These are phyloP conservation scores for Saccharomycopsis lassenensis DNA, from an alignment of 805 yeast genomes.

Conservation along the genomic window DNA sequence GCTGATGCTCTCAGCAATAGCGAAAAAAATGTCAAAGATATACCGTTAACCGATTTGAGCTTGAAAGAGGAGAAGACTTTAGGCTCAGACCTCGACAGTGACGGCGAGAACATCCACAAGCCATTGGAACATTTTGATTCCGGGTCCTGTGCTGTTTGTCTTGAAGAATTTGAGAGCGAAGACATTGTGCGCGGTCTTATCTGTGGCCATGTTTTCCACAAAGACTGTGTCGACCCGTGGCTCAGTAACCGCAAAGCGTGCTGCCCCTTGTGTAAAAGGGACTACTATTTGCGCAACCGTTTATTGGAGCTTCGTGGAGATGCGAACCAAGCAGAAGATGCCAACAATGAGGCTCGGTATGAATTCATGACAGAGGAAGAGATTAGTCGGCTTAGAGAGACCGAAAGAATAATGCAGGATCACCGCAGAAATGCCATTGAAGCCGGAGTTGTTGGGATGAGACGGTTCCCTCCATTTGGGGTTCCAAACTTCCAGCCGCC, in stretches of 20 bases:
- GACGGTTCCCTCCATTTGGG: not conserved
- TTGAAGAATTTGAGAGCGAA: conserved; percentile 51
- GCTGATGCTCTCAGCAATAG: not conserved
- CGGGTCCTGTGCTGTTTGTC: conserved; percentile 71
- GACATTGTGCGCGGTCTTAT: conserved; percentile 61
- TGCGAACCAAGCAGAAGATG: conserved; percentile 12
- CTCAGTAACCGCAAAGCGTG: conserved; percentile 61
- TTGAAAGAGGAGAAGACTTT: too few relatives aligned
- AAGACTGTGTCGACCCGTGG: conserved; percentile 77
- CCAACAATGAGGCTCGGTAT: conserved; percentile 11
- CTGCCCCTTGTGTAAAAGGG: conserved; percentile 77
- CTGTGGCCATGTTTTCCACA: conserved; percentile 79
- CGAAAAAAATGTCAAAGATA: too few relatives aligned
- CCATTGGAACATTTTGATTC: conserved; percentile 49
- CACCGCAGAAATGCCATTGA: conserved; percentile 14
- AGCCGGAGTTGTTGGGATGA: not conserved
- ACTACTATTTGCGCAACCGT: conserved; percentile 33
- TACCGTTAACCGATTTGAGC: not conserved
- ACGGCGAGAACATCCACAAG: too few relatives aligned
- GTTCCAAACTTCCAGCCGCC: not conserved
- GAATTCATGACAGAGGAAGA: conserved; percentile 14
- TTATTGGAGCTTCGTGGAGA: not conserved
- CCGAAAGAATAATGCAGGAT: conserved; percentile 22
- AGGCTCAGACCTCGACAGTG: too few relatives aligned
- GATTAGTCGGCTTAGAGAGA: conserved; percentile 12